Conservation (phyloP, 805 yeast genomes). For the Candida railenensis region DNA sequence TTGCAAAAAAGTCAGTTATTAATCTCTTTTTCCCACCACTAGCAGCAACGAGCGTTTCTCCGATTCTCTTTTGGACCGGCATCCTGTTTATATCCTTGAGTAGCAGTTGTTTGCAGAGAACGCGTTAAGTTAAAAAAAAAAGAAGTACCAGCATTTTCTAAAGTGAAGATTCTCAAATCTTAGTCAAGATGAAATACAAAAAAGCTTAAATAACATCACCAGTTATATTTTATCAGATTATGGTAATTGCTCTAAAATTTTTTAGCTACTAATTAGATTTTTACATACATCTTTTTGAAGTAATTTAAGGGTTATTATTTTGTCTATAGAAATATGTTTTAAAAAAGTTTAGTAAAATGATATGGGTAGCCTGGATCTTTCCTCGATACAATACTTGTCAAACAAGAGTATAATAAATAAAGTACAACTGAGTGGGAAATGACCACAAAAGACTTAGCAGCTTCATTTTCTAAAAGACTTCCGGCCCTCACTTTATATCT, state of each 20-base stretch:
- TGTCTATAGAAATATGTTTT: constrained; percentile 2
- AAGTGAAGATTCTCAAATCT: too few species aligned
- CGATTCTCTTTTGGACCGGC: not conserved
- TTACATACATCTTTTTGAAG: too few species aligned
- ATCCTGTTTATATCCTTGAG: constrained; percentile 4
- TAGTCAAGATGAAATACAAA: too few species aligned
- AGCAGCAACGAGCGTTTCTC: not conserved
- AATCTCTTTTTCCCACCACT: constrained; percentile 6
- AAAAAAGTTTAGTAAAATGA: constrained; percentile 29
- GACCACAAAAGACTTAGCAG: constrained; percentile 17
- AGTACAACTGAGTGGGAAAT: constrained; percentile 19
- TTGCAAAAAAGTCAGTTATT: constrained; percentile 20
- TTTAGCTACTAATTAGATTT: too few species aligned
- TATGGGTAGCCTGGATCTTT: constrained; percentile 54
- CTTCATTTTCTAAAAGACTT: constrained; percentile 16
- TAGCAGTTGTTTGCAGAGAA: too few species aligned
- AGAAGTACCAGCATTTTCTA: too few species aligned
- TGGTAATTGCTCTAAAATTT: too few species aligned
- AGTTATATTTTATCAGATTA: too few species aligned
- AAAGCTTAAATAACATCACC: too few species aligned
- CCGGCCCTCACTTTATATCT: constrained; percentile 23
- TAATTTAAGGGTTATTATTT: not conserved
- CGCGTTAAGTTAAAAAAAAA: too few species aligned
- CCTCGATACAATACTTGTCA: constrained; percentile 42
- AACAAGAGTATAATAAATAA: constrained; percentile 41